Evolutionary conservation across 352 stramenopile genomes (phyloP), one percentile per base, ranked within the genome.

Genomic region (Pythium monospermum): DNA sequence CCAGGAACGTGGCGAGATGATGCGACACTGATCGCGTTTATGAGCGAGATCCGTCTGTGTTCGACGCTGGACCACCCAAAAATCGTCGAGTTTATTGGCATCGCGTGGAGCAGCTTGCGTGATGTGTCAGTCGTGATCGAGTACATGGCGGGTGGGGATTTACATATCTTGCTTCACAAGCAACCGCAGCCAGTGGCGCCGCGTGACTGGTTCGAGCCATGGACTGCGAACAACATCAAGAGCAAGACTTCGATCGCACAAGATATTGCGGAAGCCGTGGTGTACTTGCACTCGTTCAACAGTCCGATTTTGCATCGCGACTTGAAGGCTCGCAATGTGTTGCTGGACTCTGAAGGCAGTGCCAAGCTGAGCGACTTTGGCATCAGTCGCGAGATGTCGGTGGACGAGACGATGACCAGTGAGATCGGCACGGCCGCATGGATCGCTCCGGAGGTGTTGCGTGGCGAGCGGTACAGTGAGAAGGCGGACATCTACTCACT

Each of bases 31-130:
- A 25, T 19, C 21, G 62, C 19, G 39, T 71, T 71, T 26, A 50
- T 67, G 54, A 46, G 57, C 41, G 63, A 71, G 55, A 71, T 71
- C 28, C 54, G 59, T 22, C 37, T 71, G 39, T 61, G 53, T 33
- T 42, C 63, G 8, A 57, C 38, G 6, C 15, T 71, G 33, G 49
- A 64, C 30, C 63, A 71, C 22, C 63, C 63, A 4, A 71, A 71
- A 15, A 61, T 71, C 33, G 63, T 71, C 13, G 27, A 36, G 6
- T 69, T 69, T 28, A 47, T 69, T 12, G 61, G 61, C 15, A 47
- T 69, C 15, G 39, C 51, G 19, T 69, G 55, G 56, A 66, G 28
- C 16, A 66, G 43, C 22, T n/a, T 66, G 4, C 30, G 52, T 4
- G 50, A 69, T 13, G 19, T 69, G 36, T 53, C 56, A 16, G 50